phyloP scores from a whole-genome alignment of 371 early-diverging fungal genomes.

The Gilbertella persicaria region DNA sequence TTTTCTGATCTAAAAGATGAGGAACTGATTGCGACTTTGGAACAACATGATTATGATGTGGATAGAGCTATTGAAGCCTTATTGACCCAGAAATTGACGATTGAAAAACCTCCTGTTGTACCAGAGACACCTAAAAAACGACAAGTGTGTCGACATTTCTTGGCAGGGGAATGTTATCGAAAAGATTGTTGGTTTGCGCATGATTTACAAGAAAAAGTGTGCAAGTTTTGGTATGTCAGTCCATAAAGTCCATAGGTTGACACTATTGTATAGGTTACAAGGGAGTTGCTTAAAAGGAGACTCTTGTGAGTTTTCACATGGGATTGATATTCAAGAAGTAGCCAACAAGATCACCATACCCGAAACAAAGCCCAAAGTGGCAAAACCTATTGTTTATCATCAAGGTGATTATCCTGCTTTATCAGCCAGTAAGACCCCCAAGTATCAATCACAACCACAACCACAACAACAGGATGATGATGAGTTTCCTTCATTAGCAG shows the following conservation, averaged over 20 bases:
- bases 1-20: constrained; percentile 50
- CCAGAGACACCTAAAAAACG: constrained; percentile 31
- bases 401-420: constrained; percentile 30
- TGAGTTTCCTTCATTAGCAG: constrained; percentile 41
- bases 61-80: constrained; percentile 45
- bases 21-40: constrained; percentile 47
- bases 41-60: constrained; percentile 51
- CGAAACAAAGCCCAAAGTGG: constrained; percentile 3
- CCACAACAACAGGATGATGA: constrained; percentile 12
- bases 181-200: constrained; percentile 84
- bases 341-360: constrained; percentile 32
- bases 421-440: neutral
- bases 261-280: constrained; percentile 49
- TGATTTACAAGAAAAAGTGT: constrained; percentile 69
- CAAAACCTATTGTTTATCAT: neutral
- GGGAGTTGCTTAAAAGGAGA: constrained; percentile 73
- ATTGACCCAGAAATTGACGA: constrained; percentile 11
- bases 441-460: neutral
- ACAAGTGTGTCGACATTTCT: constrained; percentile 75
- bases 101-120: constrained; percentile 1
- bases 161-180: constrained; percentile 75
- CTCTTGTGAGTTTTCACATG: constrained; percentile 67
- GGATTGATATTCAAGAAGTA: constrained; percentile 48
- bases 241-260: neutral
- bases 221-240: constrained; percentile 70